Conservation (phyloP, 2,329 filamentous ascomycete genomes). For the Ophiostoma piceae region DNA sequence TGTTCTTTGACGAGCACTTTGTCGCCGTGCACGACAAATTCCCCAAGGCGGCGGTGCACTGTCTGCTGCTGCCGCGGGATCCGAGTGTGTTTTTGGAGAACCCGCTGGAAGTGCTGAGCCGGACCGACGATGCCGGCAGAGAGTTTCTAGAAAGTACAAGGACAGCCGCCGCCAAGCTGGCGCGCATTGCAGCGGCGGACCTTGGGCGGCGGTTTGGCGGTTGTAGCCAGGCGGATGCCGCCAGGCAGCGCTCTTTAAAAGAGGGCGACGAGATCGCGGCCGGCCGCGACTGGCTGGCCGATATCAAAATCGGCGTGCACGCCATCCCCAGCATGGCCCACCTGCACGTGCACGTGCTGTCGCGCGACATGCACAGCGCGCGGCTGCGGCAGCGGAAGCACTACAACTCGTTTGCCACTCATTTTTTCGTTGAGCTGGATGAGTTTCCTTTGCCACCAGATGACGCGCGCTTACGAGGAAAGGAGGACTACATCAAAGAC, state of each 20-base stretch:
- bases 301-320: constrained; percentile 76
- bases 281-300: no score
- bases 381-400: constrained; percentile 75
- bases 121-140: constrained; percentile 45
- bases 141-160: constrained; percentile 62
- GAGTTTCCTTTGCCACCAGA: constrained; percentile 70
- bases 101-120: constrained; percentile 61
- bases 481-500: neutral
- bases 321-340: constrained; percentile 88
- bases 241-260: constrained; percentile 64
- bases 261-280: constrained; percentile 52
- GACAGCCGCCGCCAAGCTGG: constrained; percentile 56
- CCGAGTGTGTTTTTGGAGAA: constrained; percentile 49
- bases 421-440: constrained; percentile 72
- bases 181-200: constrained; percentile 64
- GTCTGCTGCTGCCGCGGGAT: constrained; percentile 76
- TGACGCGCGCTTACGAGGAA: constrained; percentile 56
- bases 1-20: constrained; percentile 63
- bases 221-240: constrained; percentile 53
- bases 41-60: constrained; percentile 79
- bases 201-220: constrained; percentile 63
- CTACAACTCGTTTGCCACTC: constrained; percentile 85
- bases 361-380: constrained; percentile 68
- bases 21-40: constrained; percentile 77
- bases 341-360: constrained; percentile 83